A percentile compares a stretch with the other conserved stretches of the same genome.
phyloP scores from a whole-genome alignment of 306 rosid genomes.

The Cercis canadensis region DNA sequence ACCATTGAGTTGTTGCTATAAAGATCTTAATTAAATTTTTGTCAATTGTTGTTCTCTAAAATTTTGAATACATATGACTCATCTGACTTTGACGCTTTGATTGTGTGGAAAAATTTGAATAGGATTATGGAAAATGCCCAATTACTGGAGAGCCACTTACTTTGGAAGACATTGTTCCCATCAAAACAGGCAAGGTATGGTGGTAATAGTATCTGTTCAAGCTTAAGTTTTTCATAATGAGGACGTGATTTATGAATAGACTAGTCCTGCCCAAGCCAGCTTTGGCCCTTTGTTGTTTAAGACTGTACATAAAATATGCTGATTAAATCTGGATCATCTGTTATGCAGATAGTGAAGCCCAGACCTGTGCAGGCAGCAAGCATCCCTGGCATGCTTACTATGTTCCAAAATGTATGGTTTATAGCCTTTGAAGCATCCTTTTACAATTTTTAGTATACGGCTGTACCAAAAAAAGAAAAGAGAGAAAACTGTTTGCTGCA shows the following conservation, averaged over 20 bases:
- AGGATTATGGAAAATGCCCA: slow-evolving; percentile 99
- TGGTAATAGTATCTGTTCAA: neutral
- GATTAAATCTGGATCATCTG: slow-evolving; percentile 38
- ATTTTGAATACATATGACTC: neutral
- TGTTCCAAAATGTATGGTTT: slow-evolving; percentile 87
- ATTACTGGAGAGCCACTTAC: slow-evolving; percentile 84
- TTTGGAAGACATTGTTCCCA: slow-evolving; percentile 76
- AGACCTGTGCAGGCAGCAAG: slow-evolving; percentile 99
- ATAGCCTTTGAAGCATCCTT: slow-evolving; percentile 14
- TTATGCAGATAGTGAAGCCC: slow-evolving; percentile 93
- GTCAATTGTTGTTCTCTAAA: slow-evolving; percentile 7
- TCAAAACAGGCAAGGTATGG: slow-evolving; percentile 90
- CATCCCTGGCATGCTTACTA: slow-evolving; percentile 98
- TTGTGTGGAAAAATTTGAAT: slow-evolving; percentile 36
- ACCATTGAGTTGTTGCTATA: neutral
- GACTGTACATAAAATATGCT: slow-evolving; percentile 18
- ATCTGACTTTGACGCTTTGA: slow-evolving; percentile 28
- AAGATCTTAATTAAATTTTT: neutral
- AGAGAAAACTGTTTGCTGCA: neutral
- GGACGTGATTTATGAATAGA: neutral
- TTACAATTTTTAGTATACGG: slow-evolving; percentile 1
- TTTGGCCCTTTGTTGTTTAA: slow-evolving; percentile 23
- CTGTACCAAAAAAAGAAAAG: neutral
- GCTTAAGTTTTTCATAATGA: slow-evolving; percentile 7
- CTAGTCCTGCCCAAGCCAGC: neutral